Conservation (phyloP, 1,284 basidiomycete genomes). For the Puccinia coronata region DNA sequence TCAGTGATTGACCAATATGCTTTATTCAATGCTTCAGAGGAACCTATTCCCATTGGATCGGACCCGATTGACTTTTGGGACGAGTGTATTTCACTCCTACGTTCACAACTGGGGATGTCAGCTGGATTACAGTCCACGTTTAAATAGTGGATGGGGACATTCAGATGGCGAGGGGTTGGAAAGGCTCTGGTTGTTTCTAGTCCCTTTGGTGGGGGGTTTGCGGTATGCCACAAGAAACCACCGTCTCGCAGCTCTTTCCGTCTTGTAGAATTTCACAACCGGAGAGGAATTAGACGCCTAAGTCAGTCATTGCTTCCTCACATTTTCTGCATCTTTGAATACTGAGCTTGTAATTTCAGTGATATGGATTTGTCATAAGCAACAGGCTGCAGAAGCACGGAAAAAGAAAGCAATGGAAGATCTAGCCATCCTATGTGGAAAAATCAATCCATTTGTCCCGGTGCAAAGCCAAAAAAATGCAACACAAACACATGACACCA, state of each 20-base stretch:
- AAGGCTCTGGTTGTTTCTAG: background rate
- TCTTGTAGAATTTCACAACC: background rate
- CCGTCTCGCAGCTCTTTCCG: background rate
- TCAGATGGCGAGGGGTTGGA: constrained; percentile 1
- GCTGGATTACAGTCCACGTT: constrained; percentile 8
- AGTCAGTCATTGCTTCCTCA: too few species aligned
- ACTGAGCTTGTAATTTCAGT: too few species aligned
- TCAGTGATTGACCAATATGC: background rate
- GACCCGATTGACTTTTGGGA: background rate
- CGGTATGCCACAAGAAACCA: background rate
- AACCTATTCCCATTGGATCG: background rate
- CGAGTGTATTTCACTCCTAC: constrained; percentile 13
- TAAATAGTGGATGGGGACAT: background rate
- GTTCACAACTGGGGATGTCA: constrained; percentile 21
- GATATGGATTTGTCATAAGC: background rate
- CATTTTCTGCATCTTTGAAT: too few species aligned
- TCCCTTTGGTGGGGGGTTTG: background rate
- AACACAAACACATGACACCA: too few species aligned
- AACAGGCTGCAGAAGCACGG: background rate
- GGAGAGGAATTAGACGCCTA: background rate
- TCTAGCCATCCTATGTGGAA: background rate
- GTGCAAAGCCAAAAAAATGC: too few species aligned
- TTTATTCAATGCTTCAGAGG: background rate
- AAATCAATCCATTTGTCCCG: background rate
- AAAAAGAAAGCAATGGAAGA: background rate